A percentile compares a stretch with the other conserved stretches of the same genome.
Conservation (phyloP, 2,329 filamentous ascomycete genomes). For the Ascomycota sp. region DNA sequence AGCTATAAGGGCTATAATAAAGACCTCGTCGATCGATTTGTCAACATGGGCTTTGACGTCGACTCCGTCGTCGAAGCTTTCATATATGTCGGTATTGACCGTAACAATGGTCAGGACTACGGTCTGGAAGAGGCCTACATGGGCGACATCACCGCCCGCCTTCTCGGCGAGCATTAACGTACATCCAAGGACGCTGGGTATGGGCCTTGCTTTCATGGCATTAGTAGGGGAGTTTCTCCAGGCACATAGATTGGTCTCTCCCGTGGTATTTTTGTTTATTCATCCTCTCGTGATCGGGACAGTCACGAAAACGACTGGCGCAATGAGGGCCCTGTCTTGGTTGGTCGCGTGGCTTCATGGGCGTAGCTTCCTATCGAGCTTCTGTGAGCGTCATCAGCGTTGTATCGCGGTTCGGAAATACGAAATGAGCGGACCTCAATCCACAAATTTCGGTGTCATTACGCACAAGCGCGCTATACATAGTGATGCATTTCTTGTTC, state of each 20-base stretch:
- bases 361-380: no score
- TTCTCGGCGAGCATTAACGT: slow-evolving; percentile 51
- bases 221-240: slow-evolving; percentile 6
- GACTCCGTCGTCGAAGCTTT: slow-evolving; percentile 74
- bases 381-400: no score
- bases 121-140: slow-evolving; percentile 76
- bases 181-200: neutral
- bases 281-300: neutral
- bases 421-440: no score
- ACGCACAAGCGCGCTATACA: no score
- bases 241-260: neutral
- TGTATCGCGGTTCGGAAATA: no score
- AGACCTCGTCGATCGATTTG: slow-evolving; percentile 61
- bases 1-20: slow-evolving; percentile 80
- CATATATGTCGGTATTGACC: slow-evolving; percentile 57
- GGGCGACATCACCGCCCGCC: slow-evolving; percentile 66
- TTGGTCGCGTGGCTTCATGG: no score
- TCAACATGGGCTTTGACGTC: slow-evolving; percentile 76
- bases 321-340: no score
- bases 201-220: slow-evolving; percentile 1
- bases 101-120: slow-evolving; percentile 56
- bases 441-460: no score
- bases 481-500: no score
- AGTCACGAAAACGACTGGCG: no score
- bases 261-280: neutral